A percentile compares a stretch with the other conserved stretches of the same genome.
phyloP scores from a whole-genome alignment of 176 grass and related monocot species.

The Tillandsia leiboldiana region DNA sequence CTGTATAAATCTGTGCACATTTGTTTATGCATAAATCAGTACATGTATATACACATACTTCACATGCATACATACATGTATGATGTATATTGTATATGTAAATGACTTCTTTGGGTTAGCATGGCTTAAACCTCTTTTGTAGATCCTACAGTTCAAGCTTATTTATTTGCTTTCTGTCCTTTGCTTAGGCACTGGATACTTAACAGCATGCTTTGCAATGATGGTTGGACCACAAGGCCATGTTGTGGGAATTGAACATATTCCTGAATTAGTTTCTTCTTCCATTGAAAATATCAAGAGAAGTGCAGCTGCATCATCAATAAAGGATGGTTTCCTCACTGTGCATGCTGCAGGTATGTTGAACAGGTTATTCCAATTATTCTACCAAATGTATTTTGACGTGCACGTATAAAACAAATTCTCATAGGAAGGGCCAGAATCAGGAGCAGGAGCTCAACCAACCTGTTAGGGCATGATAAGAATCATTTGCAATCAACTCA shows the following conservation, averaged over 20 bases:
- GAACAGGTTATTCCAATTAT: background rate
- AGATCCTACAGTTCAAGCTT: background rate
- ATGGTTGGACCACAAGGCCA: slow-evolving; percentile 67
- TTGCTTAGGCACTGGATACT: slow-evolving; percentile 62
- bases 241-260: slow-evolving; percentile 67
- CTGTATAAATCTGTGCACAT: background rate
- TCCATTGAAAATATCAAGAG: slow-evolving; percentile 54
- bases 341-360: slow-evolving; percentile 68
- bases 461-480: too few relatives aligned
- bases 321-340: slow-evolving; percentile 57
- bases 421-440: too few relatives aligned
- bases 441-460: too few relatives aligned
- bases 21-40: background rate
- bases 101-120: background rate
- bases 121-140: background rate
- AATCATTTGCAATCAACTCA: too few relatives aligned
- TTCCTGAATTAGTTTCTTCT: slow-evolving; percentile 56
- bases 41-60: background rate
- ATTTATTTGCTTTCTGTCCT: slow-evolving; percentile 2
- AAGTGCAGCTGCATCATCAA: slow-evolving; percentile 37
- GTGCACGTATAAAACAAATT: too few relatives aligned
- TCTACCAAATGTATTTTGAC: background rate
- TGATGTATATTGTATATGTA: too few relatives aligned
- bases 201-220: slow-evolving; percentile 85
- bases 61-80: background rate